Percentiles rank a stretch among this genome's conserved stretches.
These are phyloP conservation scores for Sordariomycetes sp. DNA, from an alignment of 2,329 filamentous ascomycete species.

Conservation along the genomic window DNA sequence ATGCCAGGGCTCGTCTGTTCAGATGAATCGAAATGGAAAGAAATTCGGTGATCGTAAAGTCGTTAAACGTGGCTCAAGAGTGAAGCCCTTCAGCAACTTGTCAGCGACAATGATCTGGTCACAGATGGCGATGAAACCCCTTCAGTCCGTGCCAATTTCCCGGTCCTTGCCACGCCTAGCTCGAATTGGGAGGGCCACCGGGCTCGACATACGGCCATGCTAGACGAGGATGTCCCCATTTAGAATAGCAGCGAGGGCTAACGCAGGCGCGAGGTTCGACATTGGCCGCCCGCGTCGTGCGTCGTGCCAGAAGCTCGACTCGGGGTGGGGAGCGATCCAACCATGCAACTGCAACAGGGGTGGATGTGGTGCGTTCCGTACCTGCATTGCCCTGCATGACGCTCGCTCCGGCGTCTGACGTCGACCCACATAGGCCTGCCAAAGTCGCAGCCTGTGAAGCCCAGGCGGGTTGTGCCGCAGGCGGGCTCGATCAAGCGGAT, in stretches of 20 bases:
- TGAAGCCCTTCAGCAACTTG: background rate
- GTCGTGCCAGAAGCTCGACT: background rate
- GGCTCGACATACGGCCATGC: background rate
- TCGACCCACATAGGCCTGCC: background rate
- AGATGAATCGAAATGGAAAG: background rate
- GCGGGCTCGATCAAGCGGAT: background rate
- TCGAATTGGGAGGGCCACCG: background rate
- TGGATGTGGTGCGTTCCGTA: background rate
- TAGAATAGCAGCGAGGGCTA: background rate
- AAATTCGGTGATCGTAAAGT: background rate
- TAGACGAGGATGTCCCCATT: background rate
- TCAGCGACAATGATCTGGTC: background rate
- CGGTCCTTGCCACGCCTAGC: background rate
- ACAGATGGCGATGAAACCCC: conserved; percentile 5
- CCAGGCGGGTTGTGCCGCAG: background rate
- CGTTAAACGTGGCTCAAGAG: background rate
- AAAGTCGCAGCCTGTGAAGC: background rate
- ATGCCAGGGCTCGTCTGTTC: conserved; percentile 1
- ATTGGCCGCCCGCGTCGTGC: background rate
- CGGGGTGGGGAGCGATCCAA: background rate
- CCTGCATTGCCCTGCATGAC: background rate
- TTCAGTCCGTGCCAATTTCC: conserved; percentile 2
- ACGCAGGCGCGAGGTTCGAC: background rate
- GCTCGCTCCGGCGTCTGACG: background rate
- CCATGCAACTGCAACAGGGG: background rate